Evolutionary conservation across 371 early-diverging fungal species (phyloP).

Genomic region (Entomophthora muscae): DNA sequence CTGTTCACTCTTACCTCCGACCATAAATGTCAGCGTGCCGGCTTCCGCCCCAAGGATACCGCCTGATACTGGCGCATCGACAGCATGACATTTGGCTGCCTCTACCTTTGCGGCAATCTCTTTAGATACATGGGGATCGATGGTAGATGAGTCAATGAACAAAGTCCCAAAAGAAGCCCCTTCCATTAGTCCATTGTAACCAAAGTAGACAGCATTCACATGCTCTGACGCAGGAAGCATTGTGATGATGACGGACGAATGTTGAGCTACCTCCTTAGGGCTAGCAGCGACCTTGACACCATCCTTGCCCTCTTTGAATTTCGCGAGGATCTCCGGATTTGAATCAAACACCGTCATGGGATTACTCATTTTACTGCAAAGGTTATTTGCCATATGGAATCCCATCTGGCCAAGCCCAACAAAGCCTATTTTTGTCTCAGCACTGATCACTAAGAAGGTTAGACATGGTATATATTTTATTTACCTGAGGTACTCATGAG

Average conservation of each 20-base stretch:
- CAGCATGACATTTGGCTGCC: constrained; percentile 34
- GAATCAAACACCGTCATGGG: constrained; percentile 54
- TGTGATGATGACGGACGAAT: constrained; percentile 64
- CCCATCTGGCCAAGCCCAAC: constrained; percentile 96
- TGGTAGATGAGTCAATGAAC: constrained; percentile 82
- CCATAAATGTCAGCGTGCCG: constrained; percentile 94
- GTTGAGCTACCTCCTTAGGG: constrained; percentile 49
- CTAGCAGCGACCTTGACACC: constrained; percentile 29
- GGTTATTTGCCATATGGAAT: constrained; percentile 77
- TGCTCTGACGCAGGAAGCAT: constrained; percentile 79
- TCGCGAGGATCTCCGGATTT: constrained; percentile 28
- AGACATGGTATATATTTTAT: background rate
- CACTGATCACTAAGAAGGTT: background rate
- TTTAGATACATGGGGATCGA: constrained; percentile 55
- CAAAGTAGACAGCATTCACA: constrained; percentile 63
- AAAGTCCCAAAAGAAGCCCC: constrained; percentile 27
- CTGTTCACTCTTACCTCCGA: constrained; percentile 44
- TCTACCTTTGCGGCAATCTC: constrained; percentile 37
- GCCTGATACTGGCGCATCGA: constrained; percentile 95
- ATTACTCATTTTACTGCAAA: constrained; percentile 33
- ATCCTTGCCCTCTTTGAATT: constrained; percentile 24
- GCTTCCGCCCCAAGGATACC: constrained; percentile 77
- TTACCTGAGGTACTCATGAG: background rate
- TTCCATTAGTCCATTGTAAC: constrained; percentile 32
- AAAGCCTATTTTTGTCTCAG: constrained; percentile 41